phyloP scores from a whole-genome alignment of 129 eudicot species.

The Flaveria bidentis region DNA sequence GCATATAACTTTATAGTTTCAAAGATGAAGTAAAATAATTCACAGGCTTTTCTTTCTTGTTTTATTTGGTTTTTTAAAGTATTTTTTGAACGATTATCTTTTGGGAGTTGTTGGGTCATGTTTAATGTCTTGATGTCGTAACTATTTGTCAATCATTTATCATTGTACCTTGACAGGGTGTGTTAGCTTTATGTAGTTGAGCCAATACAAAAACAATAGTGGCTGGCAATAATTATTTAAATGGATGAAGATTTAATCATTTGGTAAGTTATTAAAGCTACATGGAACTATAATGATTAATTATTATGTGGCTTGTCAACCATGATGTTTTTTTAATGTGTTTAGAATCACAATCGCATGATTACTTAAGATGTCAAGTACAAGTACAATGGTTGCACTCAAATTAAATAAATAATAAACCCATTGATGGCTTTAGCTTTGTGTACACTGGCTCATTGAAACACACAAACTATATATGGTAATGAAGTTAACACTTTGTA shows the following conservation, averaged over 20 bases:
- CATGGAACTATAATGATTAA: too few species aligned
- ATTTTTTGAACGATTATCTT: neutral
- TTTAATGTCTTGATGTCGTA: neutral
- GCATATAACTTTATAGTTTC: slow-evolving; percentile 12
- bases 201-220: neutral
- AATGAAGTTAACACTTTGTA: too few species aligned
- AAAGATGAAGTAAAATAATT: slow-evolving; percentile 9
- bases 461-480: too few species aligned
- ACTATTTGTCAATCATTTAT: slow-evolving; percentile 8
- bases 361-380: too few species aligned
- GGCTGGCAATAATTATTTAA: neutral
- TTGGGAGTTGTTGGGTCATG: neutral
- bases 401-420: too few species aligned
- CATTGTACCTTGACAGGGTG: neutral
- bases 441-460: too few species aligned
- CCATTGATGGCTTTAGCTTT: too few species aligned
- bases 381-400: too few species aligned
- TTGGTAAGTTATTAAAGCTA: too few species aligned
- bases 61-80: neutral
- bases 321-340: too few species aligned
- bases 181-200: neutral
- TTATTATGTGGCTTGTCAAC: too few species aligned
- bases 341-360: too few species aligned
- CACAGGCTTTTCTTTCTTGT: neutral
- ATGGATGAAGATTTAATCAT: neutral